phyloP scores from a whole-genome alignment of 495 filamentous ascomycete species.

The Jackrogersella minutella region DNA sequence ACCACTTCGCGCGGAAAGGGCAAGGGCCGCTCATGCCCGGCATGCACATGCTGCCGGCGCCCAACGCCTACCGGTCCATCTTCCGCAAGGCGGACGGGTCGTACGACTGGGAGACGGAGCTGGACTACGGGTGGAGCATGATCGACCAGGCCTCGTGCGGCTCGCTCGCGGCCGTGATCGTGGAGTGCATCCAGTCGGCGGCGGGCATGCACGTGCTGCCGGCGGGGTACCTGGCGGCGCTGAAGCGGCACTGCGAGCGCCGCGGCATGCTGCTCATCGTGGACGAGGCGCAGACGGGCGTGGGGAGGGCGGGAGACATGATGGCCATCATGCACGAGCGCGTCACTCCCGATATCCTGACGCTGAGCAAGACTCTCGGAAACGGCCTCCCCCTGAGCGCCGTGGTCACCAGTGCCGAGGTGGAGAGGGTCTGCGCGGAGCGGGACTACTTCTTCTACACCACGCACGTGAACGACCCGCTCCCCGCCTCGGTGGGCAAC shows the following conservation, averaged over 20 bases:
- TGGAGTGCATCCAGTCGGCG: conserved; percentile 62
- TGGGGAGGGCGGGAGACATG: conserved; percentile 61
- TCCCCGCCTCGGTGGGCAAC: conserved; percentile 62
- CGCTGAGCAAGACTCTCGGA: conserved; percentile 63
- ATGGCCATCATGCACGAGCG: conserved; percentile 59
- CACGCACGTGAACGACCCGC: conserved; percentile 58
- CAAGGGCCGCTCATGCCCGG: conserved; percentile 53
- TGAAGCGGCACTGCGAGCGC: conserved; percentile 57
- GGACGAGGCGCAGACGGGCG: conserved; percentile 64
- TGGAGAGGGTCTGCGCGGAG: conserved; percentile 51
- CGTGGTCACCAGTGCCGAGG: conserved; percentile 58
- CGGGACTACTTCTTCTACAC: conserved; percentile 52
- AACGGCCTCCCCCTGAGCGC: conserved; percentile 62
- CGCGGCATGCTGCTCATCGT: conserved; percentile 63
- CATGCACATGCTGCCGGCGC: conserved; percentile 56
- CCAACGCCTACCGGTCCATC: conserved; percentile 61
- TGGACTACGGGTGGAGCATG: conserved; percentile 62
- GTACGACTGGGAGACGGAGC: conserved; percentile 65
- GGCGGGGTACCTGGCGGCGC: conserved; percentile 55
- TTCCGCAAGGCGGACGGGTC: conserved; percentile 59
- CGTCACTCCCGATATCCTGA: conserved; percentile 62
- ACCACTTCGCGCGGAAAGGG: conserved; percentile 55
- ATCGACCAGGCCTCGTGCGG: conserved; percentile 62
- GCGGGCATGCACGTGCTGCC: conserved; percentile 60
- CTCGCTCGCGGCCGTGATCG: conserved; percentile 63